Conservation (phyloP, 805 yeast genomes). For the Yarrowia hollandica region DNA sequence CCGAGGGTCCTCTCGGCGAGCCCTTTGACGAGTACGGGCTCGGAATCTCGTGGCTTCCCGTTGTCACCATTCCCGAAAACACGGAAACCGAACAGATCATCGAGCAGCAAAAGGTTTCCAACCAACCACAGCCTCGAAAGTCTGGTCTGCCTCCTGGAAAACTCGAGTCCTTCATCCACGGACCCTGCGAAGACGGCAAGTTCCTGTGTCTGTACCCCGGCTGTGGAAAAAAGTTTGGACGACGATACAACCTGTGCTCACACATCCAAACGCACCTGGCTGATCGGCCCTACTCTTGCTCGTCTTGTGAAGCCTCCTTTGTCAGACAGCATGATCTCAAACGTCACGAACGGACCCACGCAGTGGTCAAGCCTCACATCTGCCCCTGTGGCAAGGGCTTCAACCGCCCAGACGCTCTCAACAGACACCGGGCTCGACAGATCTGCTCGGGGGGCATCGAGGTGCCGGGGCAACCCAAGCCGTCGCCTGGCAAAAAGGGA, state of each 20-base stretch:
- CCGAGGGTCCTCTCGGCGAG: slow-evolving; percentile 12
- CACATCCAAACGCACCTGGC: slow-evolving; percentile 96
- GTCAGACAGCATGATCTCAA: slow-evolving; percentile 94
- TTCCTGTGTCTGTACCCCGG: slow-evolving; percentile 72
- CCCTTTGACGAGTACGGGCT: slow-evolving; percentile 26
- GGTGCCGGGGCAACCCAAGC: slow-evolving; percentile 34
- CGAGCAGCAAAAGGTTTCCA: slow-evolving; percentile 37
- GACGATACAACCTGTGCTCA: slow-evolving; percentile 89
- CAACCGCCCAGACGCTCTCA: slow-evolving; percentile 84
- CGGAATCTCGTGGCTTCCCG: slow-evolving; percentile 42
- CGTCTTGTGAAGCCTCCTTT: slow-evolving; percentile 73
- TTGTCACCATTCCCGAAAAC: slow-evolving; percentile 41
- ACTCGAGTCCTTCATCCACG: slow-evolving; percentile 76
- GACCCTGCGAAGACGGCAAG: slow-evolving; percentile 69
- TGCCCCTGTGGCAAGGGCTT: slow-evolving; percentile 96
- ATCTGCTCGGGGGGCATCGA: slow-evolving; percentile 73
- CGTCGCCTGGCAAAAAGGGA: slow-evolving; percentile 43
- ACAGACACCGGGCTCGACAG: slow-evolving; percentile 73
- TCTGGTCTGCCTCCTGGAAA: slow-evolving; percentile 87
- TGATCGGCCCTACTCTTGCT: slow-evolving; percentile 89
- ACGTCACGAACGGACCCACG: slow-evolving; percentile 86
- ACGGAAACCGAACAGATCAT: slow-evolving; percentile 38
- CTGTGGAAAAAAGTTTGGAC: slow-evolving; percentile 80
- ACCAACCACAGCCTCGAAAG: slow-evolving; percentile 41
- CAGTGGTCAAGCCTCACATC: slow-evolving; percentile 59